A percentile compares a stretch with the other conserved stretches of the same genome.
These are phyloP conservation scores for Microdochium trichocladiopsis DNA, from an alignment of 2,329 filamentous ascomycete genomes.

Conservation along the genomic window DNA sequence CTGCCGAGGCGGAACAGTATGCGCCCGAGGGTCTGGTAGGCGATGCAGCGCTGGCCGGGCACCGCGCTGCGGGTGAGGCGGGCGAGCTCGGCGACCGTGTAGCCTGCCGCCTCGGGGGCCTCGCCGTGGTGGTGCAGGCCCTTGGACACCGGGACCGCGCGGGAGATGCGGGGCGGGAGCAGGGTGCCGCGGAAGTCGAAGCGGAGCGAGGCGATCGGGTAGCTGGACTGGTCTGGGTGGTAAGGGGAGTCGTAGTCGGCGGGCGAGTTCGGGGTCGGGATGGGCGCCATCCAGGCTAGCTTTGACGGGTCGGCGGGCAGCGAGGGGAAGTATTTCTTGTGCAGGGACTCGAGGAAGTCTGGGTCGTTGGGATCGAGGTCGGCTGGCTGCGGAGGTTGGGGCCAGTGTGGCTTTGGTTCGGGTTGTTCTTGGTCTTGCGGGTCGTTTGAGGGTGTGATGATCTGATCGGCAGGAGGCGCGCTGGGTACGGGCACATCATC, in stretches of 20 bases:
- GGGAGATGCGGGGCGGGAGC: slow-evolving; percentile 67
- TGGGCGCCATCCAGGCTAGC: slow-evolving; percentile 81
- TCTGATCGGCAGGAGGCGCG: not conserved
- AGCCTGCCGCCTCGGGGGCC: slow-evolving; percentile 88
- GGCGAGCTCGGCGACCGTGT: slow-evolving; percentile 83
- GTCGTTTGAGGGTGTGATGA: slow-evolving; percentile 10
- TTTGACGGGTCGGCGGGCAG: slow-evolving; percentile 79
- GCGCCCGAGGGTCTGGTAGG: slow-evolving; percentile 84
- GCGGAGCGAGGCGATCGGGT: slow-evolving; percentile 71
- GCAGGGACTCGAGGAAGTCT: slow-evolving; percentile 76
- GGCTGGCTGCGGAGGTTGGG: slow-evolving; percentile 44
- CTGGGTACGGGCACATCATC: slow-evolving; percentile 1
- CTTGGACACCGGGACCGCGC: slow-evolving; percentile 66
- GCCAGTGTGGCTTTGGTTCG: slow-evolving; percentile 49
- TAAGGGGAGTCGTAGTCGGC: slow-evolving; percentile 71
- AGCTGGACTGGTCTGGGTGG: slow-evolving; percentile 65
- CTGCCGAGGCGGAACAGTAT: slow-evolving; percentile 76
- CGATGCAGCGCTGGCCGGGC: slow-evolving; percentile 80
- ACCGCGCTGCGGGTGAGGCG: slow-evolving; percentile 75
- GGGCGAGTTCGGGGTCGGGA: slow-evolving; percentile 55
- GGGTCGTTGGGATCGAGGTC: slow-evolving; percentile 79
- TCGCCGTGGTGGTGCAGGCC: slow-evolving; percentile 92
- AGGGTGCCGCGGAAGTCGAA: slow-evolving; percentile 84
- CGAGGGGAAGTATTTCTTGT: slow-evolving; percentile 88
- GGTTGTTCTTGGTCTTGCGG: slow-evolving; percentile 22